phyloP scores from a whole-genome alignment of 805 yeast species.

The Schizosaccharomyces lindneri region DNA sequence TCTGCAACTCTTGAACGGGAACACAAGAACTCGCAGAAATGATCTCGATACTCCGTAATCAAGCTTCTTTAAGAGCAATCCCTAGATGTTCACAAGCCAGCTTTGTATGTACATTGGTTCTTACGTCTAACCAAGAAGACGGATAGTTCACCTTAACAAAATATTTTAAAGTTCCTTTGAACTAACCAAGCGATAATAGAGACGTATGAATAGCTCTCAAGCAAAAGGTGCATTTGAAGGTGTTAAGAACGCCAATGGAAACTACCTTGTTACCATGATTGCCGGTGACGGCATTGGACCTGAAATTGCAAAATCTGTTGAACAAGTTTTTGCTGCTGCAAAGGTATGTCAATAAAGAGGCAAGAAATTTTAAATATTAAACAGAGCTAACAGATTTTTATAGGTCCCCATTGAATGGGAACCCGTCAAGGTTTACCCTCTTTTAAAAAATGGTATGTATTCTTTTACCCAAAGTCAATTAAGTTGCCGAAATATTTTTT shows the following conservation, averaged over 20 bases:
- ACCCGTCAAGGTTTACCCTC: conserved; percentile 26
- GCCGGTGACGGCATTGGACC: conserved; percentile 96
- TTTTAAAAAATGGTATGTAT: conserved; percentile 32
- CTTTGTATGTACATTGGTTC: background rate
- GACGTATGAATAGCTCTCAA: background rate
- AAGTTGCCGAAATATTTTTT: background rate
- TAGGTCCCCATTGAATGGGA: conserved; percentile 86
- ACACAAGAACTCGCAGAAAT: background rate
- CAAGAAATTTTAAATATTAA: background rate
- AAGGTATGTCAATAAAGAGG: background rate
- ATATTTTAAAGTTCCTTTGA: no score
- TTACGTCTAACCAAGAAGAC: no score
- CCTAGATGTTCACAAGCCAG: background rate
- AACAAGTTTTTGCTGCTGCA: conserved; percentile 63
- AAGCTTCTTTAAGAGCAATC: background rate
- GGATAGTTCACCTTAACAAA: no score
- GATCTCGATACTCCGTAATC: background rate
- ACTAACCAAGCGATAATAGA: no score
- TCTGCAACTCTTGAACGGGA: no score
- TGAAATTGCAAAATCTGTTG: conserved; percentile 83
- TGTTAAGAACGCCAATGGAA: conserved; percentile 21
- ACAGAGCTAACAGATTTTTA: conserved; percentile 9
- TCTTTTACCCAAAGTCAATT: background rate
- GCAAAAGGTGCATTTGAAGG: background rate
- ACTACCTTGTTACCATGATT: conserved; percentile 75